phyloP scores from a whole-genome alignment of 371 early-diverging fungal genomes.

The Synchytrium microbalum region DNA sequence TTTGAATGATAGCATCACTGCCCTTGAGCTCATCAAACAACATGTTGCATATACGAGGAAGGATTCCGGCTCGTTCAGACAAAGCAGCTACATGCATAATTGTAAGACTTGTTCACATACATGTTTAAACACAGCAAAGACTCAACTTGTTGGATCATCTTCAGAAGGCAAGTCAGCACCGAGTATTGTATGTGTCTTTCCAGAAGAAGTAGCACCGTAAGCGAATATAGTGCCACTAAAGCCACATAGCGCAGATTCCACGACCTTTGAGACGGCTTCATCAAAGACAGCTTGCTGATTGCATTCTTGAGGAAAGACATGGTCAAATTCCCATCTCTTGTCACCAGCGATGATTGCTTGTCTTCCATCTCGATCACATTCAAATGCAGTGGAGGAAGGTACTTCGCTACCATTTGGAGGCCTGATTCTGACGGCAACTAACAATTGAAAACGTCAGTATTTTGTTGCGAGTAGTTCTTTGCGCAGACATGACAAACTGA shows the following conservation, averaged over 20 bases:
- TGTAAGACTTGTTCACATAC: conserved; percentile 7
- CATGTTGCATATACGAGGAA: conserved; percentile 2
- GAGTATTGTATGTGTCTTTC: conserved; percentile 65
- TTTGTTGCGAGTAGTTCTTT: no score
- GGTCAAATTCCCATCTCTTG: not conserved
- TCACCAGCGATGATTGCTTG: not conserved
- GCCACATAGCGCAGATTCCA: not conserved
- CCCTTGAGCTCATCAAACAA: conserved; percentile 1
- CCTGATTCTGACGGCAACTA: not conserved
- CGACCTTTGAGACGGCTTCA: not conserved
- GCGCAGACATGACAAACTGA: no score
- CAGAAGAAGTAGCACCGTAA: conserved; percentile 60
- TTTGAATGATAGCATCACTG: conserved; percentile 16
- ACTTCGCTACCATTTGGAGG: not conserved
- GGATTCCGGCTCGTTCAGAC: not conserved
- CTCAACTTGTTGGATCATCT: conserved; percentile 20
- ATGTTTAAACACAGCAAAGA: not conserved
- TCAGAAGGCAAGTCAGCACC: conserved; percentile 41
- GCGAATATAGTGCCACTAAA: conserved; percentile 39
- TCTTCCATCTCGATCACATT: not conserved
- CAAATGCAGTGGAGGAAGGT: not conserved
- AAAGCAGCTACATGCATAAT: not conserved
- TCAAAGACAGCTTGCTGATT: not conserved
- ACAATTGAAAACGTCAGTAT: no score
- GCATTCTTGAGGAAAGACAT: not conserved